phyloP scores from a whole-genome alignment of 441 rosid genomes.

The Aquilaria agallochum region DNA sequence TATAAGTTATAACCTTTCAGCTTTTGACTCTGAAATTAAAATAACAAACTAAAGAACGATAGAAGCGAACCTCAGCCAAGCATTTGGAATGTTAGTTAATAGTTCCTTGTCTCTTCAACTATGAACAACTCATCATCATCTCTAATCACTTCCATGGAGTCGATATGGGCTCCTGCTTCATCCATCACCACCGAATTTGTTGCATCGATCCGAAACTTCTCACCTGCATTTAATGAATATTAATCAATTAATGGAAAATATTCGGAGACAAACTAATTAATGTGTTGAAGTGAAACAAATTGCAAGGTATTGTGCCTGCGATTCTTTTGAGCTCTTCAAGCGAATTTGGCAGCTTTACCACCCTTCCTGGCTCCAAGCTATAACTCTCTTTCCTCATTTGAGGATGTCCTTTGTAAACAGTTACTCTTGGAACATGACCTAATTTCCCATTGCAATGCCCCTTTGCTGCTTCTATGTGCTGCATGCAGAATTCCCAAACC shows the following conservation, averaged over 20 bases:
- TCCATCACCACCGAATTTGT: slow-evolving; percentile 42
- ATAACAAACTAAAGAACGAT: no score
- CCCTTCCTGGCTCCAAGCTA: slow-evolving; percentile 46
- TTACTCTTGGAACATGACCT: slow-evolving; percentile 35
- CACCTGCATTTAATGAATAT: slow-evolving; percentile 28
- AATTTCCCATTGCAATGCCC: slow-evolving; percentile 30
- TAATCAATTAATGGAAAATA: neutral
- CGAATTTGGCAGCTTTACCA: slow-evolving; percentile 53
- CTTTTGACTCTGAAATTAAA: no score
- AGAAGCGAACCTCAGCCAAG: no score
- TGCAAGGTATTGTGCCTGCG: slow-evolving; percentile 26
- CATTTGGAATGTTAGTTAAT: neutral
- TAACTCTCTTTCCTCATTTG: slow-evolving; percentile 30
- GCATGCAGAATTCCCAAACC: slow-evolving; percentile 8
- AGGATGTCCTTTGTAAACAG: slow-evolving; percentile 66
- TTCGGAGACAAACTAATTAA: neutral
- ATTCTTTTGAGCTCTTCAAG: slow-evolving; percentile 58
- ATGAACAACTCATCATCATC: slow-evolving; percentile 72
- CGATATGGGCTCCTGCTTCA: slow-evolving; percentile 71
- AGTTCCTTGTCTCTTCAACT: slow-evolving; percentile 28
- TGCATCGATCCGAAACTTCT: slow-evolving; percentile 62
- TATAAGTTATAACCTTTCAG: no score
- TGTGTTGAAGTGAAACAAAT: no score
- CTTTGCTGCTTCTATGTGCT: slow-evolving; percentile 75
- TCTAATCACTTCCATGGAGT: slow-evolving; percentile 71